These are phyloP conservation scores for Calendula officinalis DNA, from an alignment of 129 eudicot genomes.

Conservation along the genomic window DNA sequence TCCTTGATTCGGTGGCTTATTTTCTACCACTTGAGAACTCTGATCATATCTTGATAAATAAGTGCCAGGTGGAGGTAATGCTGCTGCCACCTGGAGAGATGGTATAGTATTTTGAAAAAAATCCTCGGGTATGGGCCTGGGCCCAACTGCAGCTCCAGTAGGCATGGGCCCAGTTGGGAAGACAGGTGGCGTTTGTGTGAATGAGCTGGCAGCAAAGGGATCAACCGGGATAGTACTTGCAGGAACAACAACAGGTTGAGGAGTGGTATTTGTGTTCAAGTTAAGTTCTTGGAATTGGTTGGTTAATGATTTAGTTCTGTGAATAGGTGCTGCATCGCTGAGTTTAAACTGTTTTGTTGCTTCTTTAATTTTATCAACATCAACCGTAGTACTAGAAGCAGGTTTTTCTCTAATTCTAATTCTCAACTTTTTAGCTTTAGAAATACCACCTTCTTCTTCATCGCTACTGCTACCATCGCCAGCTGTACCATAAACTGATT, in stretches of 20 bases:
- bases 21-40: slow-evolving; percentile 51
- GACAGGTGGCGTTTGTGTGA: slow-evolving; percentile 48
- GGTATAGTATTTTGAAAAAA: slow-evolving; percentile 94
- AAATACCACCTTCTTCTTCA: slow-evolving; percentile 84
- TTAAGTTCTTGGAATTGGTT: slow-evolving; percentile 64
- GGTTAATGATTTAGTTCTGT: slow-evolving; percentile 82
- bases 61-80: slow-evolving; percentile 86
- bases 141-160: slow-evolving; percentile 64
- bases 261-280: slow-evolving; percentile 39
- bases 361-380: slow-evolving; percentile 90
- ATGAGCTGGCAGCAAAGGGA: slow-evolving; percentile 61
- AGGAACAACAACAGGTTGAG: slow-evolving; percentile 51
- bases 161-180: slow-evolving; percentile 49
- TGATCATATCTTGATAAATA: slow-evolving; percentile 69
- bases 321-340: slow-evolving; percentile 54
- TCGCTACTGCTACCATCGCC: slow-evolving; percentile 94
- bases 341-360: slow-evolving; percentile 86
- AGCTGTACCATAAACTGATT: slow-evolving; percentile 58
- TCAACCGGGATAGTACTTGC: slow-evolving; percentile 45
- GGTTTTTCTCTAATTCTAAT: slow-evolving; percentile 83
- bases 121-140: slow-evolving; percentile 95
- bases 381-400: slow-evolving; percentile 64
- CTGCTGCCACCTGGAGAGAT: slow-evolving; percentile 88
- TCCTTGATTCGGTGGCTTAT: slow-evolving; percentile 49
- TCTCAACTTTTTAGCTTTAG: slow-evolving; percentile 68